Evolutionary conservation across 352 stramenopile species (phyloP).

Genomic region (Ophiocytium majus): DNA sequence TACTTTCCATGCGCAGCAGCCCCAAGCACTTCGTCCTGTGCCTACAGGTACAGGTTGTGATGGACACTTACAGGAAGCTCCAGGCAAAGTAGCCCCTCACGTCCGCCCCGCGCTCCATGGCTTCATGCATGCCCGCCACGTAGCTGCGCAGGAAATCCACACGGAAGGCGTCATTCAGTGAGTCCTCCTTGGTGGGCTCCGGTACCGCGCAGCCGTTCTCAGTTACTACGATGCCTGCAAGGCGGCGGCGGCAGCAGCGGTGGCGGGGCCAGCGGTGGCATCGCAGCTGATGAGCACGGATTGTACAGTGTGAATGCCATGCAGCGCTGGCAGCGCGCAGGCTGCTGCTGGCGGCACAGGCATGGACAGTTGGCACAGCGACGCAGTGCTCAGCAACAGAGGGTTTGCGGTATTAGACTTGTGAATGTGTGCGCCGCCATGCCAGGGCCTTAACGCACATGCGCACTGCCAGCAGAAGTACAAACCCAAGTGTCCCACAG

Average conservation of each 20-base stretch:
- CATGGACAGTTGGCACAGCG: not conserved
- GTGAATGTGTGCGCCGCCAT: constrained; percentile 16
- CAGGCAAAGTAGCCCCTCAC: constrained; percentile 33
- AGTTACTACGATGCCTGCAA: constrained; percentile 46
- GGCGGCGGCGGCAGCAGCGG: not conserved
- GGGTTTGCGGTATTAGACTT: not conserved
- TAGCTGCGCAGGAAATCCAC: constrained; percentile 43
- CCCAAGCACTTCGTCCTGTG: no score
- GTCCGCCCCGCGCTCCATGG: constrained; percentile 48
- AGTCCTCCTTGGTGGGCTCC: constrained; percentile 31
- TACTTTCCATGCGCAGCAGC: no score
- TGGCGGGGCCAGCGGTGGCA: not conserved
- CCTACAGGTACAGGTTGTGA: no score
- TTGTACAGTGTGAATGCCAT: not conserved
- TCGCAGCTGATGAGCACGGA: not conserved
- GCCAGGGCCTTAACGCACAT: no score
- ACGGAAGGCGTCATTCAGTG: constrained; percentile 34
- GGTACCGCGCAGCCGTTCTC: constrained; percentile 51
- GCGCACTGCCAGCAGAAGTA: no score
- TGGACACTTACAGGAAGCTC: constrained; percentile 23
- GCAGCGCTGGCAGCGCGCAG: not conserved
- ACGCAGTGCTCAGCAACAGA: not conserved
- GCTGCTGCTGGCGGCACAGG: not conserved
- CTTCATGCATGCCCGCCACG: constrained; percentile 44
- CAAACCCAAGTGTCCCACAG: no score